Evolutionary conservation across 768 basidiomycete species (phyloP).

Genomic region (Termitomyces sp.): DNA sequence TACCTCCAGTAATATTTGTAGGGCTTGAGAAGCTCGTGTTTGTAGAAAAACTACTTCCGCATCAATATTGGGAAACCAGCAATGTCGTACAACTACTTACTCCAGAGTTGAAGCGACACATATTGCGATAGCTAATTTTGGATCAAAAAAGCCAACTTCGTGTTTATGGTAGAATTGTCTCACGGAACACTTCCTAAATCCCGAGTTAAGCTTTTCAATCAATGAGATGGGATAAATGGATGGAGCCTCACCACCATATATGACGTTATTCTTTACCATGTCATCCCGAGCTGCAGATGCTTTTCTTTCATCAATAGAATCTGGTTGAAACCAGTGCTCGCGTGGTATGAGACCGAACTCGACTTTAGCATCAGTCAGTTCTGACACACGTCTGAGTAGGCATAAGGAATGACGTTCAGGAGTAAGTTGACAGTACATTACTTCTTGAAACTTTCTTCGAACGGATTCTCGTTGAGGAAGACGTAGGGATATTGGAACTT

Average conservation of each 20-base stretch:
- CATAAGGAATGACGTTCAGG: slow-evolving; percentile 4
- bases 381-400: slow-evolving; percentile 40
- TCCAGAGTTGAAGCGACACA: slow-evolving; percentile 96
- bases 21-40: slow-evolving; percentile 70
- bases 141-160: background rate
- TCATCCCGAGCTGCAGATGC: slow-evolving; percentile 57
- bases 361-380: slow-evolving; percentile 56
- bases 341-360: slow-evolving; percentile 75
- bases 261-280: slow-evolving; percentile 65
- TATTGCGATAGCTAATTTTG: slow-evolving; percentile 70
- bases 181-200: slow-evolving; percentile 69
- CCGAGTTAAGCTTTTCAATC: background rate
- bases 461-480: slow-evolving; percentile 80
- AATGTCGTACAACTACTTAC: slow-evolving; percentile 37
- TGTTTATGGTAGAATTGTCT: slow-evolving; percentile 19
- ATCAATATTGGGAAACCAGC: background rate
- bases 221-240: background rate
- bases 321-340: slow-evolving; percentile 78
- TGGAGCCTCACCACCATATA: slow-evolving; percentile 52
- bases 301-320: slow-evolving; percentile 71
- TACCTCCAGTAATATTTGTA: slow-evolving; percentile 86
- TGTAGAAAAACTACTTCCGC: slow-evolving; percentile 69
- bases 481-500: slow-evolving; percentile 82
- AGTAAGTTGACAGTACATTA: slow-evolving; percentile 14
- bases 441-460: slow-evolving; percentile 69